A percentile compares a stretch with the other conserved stretches of the same genome.
Evolutionary conservation across 2,329 filamentous ascomycete species (phyloP).

Genomic region (Microsporum audouinii): DNA sequence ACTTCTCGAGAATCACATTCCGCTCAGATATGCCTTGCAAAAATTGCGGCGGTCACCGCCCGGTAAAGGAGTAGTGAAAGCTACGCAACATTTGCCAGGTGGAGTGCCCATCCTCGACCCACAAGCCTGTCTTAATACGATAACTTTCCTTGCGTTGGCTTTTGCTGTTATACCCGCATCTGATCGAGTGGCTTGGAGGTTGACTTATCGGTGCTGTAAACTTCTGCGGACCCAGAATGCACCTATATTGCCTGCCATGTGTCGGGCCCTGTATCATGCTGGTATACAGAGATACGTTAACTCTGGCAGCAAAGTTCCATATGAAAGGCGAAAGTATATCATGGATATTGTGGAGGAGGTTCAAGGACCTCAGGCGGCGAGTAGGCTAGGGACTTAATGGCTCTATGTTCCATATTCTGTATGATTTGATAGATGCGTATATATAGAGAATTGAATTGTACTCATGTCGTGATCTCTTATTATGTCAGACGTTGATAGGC

Average conservation of each 20-base stretch:
- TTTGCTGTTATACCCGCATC: constrained; percentile 29
- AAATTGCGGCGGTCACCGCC: not conserved
- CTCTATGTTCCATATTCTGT: not conserved
- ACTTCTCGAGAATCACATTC: constrained; percentile 27
- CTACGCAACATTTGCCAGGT: not conserved
- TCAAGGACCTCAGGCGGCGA: constrained; percentile 35
- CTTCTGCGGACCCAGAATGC: constrained; percentile 35
- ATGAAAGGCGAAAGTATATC: constrained; percentile 33
- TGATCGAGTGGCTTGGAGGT: constrained; percentile 34
- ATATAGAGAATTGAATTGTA: not conserved
- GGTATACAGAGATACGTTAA: constrained; percentile 37
- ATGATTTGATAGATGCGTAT: not conserved
- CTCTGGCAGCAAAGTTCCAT: constrained; percentile 25
- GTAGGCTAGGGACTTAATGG: constrained; percentile 1
- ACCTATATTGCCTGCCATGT: constrained; percentile 34
- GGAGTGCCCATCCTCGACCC: constrained; percentile 20
- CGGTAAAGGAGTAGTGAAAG: not conserved
- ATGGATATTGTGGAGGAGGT: constrained; percentile 31
- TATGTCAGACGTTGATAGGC: too few relatives aligned
- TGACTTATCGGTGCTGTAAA: constrained; percentile 38
- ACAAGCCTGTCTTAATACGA: constrained; percentile 30
- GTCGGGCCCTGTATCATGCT: constrained; percentile 40
- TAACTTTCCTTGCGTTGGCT: constrained; percentile 36
- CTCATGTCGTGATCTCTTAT: not conserved
- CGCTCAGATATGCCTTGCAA: constrained; percentile 28